Conservation (phyloP, 495 filamentous ascomycete species). For the Penicillium fimorum region DNA sequence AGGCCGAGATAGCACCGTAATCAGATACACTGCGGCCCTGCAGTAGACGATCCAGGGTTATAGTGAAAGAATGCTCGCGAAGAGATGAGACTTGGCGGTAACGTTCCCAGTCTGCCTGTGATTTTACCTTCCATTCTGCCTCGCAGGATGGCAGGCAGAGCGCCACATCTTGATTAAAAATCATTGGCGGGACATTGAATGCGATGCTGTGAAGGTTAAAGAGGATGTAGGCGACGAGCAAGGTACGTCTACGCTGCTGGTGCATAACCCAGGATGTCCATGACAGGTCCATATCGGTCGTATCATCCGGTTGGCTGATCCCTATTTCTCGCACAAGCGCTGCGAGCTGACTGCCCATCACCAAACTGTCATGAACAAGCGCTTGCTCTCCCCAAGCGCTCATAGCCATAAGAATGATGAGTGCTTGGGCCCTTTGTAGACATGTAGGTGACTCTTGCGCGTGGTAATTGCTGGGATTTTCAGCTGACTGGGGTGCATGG, state of each 20-base stretch:
- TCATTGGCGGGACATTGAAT: slow-evolving; percentile 19
- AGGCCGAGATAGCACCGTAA: slow-evolving; percentile 12
- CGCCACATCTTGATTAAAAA: slow-evolving; percentile 18
- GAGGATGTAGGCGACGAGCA: slow-evolving; percentile 16
- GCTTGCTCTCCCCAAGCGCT: slow-evolving; percentile 4
- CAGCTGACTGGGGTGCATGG: background rate
- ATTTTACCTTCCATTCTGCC: slow-evolving; percentile 17
- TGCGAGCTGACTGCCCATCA: slow-evolving; percentile 9
- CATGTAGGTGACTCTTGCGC: background rate
- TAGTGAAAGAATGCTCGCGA: background rate
- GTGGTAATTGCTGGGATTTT: background rate
- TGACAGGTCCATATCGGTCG: background rate
- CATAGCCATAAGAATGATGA: slow-evolving; percentile 14
- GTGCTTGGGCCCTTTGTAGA: slow-evolving; percentile 4
- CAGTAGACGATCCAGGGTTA: slow-evolving; percentile 2
- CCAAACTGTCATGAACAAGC: slow-evolving; percentile 6
- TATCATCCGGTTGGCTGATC: background rate
- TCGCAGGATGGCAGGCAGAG: slow-evolving; percentile 19
- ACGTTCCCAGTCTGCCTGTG: slow-evolving; percentile 5
- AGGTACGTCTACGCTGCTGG: slow-evolving; percentile 11
- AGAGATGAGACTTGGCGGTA: slow-evolving; percentile 6
- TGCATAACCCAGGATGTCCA: background rate
- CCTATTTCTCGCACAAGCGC: background rate
- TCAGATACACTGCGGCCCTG: slow-evolving; percentile 23
- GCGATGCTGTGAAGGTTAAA: slow-evolving; percentile 19